Evolutionary conservation across 129 eudicot genomes (phyloP), one percentile per base, ranked within the genome.

Genomic region (Pittosporum tobira): DNA sequence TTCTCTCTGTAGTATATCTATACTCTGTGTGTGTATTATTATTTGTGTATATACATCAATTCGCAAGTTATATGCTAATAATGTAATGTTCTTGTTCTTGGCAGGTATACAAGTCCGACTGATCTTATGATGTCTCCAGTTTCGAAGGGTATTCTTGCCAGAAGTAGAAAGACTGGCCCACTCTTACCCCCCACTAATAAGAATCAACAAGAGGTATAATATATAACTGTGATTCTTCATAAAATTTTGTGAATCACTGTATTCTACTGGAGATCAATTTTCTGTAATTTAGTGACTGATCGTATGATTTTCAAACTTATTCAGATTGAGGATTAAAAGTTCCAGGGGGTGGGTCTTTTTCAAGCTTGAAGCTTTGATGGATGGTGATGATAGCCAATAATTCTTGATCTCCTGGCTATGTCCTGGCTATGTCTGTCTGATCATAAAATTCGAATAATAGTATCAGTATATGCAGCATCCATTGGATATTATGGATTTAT

Each of bases 91-190:
- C 8, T 2, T 9, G 18, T 19, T n/a, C 21, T 69, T 31, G 54
- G 65, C 71, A 87, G 94, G 81, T 88, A 88, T 44, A 76, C 82
- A 4, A 88, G 96, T 38, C 96, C 96, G 61, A 88, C 94, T 15
- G 94, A 88, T 82, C 82, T 62, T 7, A 84, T 84, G 70, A 77
- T 88, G 82, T 88, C 96, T 2, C 94, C 94, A 40, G 70, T 88
- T 51, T 81, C 94, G 0, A 88, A 75, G 58, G 78, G 87, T 25
- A 75, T 84, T 48, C 80, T 84, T 51, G 81, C 87, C 27, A 84
- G 82, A 72, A 60, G 73, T 64, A 79, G 71, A 61, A 84, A 77
- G 57, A 48, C 74, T 6, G 50, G 46, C 2, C 49, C 68, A 5
- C 71, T 72, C 26, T 51, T 82, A 47, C 89, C 89, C 9, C 82